These are phyloP conservation scores for Peniophora sp. DNA, from an alignment of 1,284 basidiomycete species.

Conservation along the genomic window DNA sequence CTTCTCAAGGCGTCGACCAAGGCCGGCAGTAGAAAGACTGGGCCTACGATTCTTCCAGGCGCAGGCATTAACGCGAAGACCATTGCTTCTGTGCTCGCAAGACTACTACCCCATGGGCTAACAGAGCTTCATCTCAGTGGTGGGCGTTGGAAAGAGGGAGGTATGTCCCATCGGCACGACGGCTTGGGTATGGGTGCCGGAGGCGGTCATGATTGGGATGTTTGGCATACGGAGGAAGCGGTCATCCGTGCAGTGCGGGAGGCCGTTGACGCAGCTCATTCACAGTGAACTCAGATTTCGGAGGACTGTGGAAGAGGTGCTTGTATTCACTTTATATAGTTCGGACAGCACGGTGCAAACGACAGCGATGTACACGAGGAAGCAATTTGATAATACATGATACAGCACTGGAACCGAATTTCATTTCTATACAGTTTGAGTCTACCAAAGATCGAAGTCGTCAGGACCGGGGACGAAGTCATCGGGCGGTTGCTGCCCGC, in stretches of 20 bases:
- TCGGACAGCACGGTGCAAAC: too few species aligned
- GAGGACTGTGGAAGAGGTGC: too few species aligned
- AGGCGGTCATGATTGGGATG: conserved; percentile 48
- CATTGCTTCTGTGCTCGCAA: conserved; percentile 35
- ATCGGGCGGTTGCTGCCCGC: too few species aligned
- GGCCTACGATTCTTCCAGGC: conserved; percentile 53
- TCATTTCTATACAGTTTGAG: too few species aligned
- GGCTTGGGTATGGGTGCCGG: conserved; percentile 64
- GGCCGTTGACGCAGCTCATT: conserved; percentile 31
- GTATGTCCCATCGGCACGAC: conserved; percentile 40
- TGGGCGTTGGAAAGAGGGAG: conserved; percentile 48
- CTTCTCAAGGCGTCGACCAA: conserved; percentile 30
- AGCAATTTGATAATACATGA: too few species aligned
- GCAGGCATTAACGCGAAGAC: conserved; percentile 60
- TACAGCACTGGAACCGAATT: too few species aligned
- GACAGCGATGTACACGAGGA: too few species aligned
- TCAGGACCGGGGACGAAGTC: too few species aligned
- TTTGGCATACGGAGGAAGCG: conserved; percentile 57
- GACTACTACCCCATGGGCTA: conserved; percentile 46
- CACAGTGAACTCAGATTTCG: too few species aligned
- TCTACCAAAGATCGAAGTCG: too few species aligned
- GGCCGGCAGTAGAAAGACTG: not conserved
- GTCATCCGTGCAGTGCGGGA: conserved; percentile 43
- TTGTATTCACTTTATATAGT: too few species aligned
- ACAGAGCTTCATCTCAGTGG: conserved; percentile 68